These are phyloP conservation scores for Penicillium sp. DNA, from an alignment of 2,329 filamentous ascomycete genomes.

Conservation along the genomic window DNA sequence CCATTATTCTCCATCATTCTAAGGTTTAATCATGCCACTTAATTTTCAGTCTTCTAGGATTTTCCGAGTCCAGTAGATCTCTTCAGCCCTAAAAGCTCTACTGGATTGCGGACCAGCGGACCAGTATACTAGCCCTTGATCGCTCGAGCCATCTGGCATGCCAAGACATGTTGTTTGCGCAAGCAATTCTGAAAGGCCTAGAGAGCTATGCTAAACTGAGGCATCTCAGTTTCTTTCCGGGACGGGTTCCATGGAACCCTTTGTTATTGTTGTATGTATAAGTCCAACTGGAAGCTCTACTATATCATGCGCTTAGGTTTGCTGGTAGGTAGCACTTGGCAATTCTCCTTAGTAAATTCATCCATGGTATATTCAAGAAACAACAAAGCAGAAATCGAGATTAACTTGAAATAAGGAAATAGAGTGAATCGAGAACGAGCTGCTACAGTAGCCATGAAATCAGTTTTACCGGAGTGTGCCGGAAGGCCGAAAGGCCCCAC, in stretches of 20 bases:
- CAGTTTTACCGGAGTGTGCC: neutral
- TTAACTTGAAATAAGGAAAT: neutral
- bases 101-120: no score
- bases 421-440: no score
- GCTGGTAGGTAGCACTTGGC: neutral
- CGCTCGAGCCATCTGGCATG: neutral
- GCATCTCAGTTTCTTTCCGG: no score
- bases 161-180: neutral
- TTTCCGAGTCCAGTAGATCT: neutral
- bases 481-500: neutral
- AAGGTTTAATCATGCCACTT: neutral
- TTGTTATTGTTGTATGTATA: no score
- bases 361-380: neutral
- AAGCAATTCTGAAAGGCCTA: neutral
- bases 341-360: no score
- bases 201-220: no score
- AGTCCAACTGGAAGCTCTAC: neutral
- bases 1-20: neutral
- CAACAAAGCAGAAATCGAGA: neutral
- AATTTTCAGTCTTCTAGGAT: neutral
- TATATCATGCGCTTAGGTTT: neutral
- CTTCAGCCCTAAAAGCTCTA: neutral
- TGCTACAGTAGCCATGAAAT: no score
- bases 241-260: no score
- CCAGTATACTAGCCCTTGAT: no score